Evolutionary conservation across 495 filamentous ascomycete genomes (phyloP), one percentile per base, ranked within the genome.

Genomic region (Jackrogersella multiformis): DNA sequence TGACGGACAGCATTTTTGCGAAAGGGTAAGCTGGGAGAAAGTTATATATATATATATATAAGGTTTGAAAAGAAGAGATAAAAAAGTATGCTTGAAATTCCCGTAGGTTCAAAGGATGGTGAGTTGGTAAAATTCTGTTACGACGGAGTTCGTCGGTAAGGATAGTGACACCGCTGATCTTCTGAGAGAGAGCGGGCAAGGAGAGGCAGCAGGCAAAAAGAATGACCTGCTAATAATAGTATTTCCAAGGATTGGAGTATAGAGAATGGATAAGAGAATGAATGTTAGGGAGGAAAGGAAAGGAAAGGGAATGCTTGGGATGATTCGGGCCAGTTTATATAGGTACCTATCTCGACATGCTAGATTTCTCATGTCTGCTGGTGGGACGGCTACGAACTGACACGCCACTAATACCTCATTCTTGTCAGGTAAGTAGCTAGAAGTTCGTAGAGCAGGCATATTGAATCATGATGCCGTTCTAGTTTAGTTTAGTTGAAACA

Each of bases 1-100:
- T 69, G 60, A 69, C 39, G 35, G 60, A 69, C 34, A 63, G 34
- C 49, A 60, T 46, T 28, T 49, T 61, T n/a, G 35, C 15, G 34
- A n/a, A 24, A 51, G n/a, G 30, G 6, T 49, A 4, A 5, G 3
- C 13, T 24, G n/a, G 45, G 42, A 46, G 42, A 46, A 46, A 10
- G 34, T 24, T 26, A n/a, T n/a, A n/a, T n/a, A n/a, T n/a, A n/a
- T n/a, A n/a, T n/a, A n/a, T n/a, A n/a, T n/a, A n/a, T n/a, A n/a
- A 23, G 9, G 20, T 13, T 45, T 45, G 16, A 6, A 3, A 21
- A 21, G 16, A 12, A 46, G 42, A 46, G 42, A 46, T 46, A 42
- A 20, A 15, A 6, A n/a, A n/a, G 44, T 9, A 13, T 28, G 18
- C 15, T 46, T 5, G 26, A 49, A 32, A 9, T n/a, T 49, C 24